Percentiles rank a stretch among this genome's conserved stretches.
These are phyloP conservation scores for Trichophyton verrucosum DNA, from an alignment of 2,329 filamentous ascomycete genomes.

Conservation along the genomic window DNA sequence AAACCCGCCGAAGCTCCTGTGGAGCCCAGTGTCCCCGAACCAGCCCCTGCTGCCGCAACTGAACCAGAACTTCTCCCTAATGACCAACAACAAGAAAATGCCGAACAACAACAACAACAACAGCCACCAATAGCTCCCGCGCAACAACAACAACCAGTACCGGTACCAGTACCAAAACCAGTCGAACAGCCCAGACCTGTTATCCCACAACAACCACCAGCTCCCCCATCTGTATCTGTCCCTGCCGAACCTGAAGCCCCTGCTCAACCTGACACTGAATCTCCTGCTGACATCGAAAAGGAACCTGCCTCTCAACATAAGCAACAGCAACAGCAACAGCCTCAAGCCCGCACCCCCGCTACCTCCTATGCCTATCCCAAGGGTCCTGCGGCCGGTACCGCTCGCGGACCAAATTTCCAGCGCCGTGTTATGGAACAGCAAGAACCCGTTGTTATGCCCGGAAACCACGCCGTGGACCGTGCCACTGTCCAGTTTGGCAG, in stretches of 20 bases:
- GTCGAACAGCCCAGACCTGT: conserved; percentile 29
- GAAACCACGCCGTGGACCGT: conserved; percentile 86
- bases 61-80: background rate
- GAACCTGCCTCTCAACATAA: conserved; percentile 69
- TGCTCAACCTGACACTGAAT: conserved; percentile 30
- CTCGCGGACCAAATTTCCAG: conserved; percentile 67
- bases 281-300: conserved; percentile 28
- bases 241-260: conserved; percentile 31
- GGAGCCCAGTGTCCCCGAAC: conserved; percentile 8
- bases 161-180: background rate
- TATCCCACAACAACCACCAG: conserved; percentile 1
- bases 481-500: conserved; percentile 93
- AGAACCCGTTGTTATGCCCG: conserved; percentile 96
- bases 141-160: background rate
- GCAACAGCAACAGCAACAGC: conserved; percentile 49
- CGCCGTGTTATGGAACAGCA: conserved; percentile 85
- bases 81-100: background rate
- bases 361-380: conserved; percentile 30
- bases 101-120: background rate
- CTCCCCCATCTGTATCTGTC: conserved; percentile 5
- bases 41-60: background rate
- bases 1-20: conserved; percentile 21
- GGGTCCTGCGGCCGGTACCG: conserved; percentile 64
- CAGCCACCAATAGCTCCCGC: background rate
- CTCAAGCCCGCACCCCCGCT: conserved; percentile 49